Base-by-base conservation (phyloP, 2,329 filamentous ascomycete species). In the Aspergillus sp. region DNA sequence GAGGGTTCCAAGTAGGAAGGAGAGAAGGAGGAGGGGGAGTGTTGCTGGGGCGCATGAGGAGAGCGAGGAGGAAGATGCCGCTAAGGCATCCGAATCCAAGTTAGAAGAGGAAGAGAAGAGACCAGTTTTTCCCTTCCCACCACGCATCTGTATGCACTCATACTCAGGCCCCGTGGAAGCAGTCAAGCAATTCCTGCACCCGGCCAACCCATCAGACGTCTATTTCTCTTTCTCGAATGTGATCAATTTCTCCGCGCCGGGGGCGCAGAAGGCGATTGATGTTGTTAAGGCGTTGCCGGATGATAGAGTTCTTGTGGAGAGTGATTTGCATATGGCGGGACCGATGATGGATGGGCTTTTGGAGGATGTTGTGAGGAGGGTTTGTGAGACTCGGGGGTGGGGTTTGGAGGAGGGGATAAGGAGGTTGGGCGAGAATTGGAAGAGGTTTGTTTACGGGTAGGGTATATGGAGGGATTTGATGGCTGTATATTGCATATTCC, bases 101-200 rank as follows among this genome's bases (percentile, higher is more conserved):
- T 15, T 13, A 45, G n/a, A 35, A 30, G 56, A 60, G 47, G 52
- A 60, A 5, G 49, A 62, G 7, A 39, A 55, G 42, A 44, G 48
- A 10, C 25, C 48, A 22, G 57, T 74, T 1, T 82, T 78, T 50
- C 84, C 86, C 0, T 97, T 85, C 57, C 90, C 93, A 3, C 90
- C 90, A 1, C 76, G 90, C 7, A 85, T 97, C 63, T 98, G 93
- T 62, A 80, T 98, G 50, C 93, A 98, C 68, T 96, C 90, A 0
- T 98, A 90, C 68, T 94, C 87, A 43, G 91, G 89, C 0, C 79
- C 85, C 5, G 75, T 81, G 9, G 84, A 93, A 48, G 78, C 84
- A 27, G 71, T 96, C 33, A 84, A 80, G 54, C 89, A 90, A 65
- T 97, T 95, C 60, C 71, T 89, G 43, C 78, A 86, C 53, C 80